Percentiles rank a stretch among this genome's conserved stretches.
These are phyloP conservation scores for Aspergillus intermedius DNA, from an alignment of 2,329 filamentous ascomycete species.

Conservation along the genomic window DNA sequence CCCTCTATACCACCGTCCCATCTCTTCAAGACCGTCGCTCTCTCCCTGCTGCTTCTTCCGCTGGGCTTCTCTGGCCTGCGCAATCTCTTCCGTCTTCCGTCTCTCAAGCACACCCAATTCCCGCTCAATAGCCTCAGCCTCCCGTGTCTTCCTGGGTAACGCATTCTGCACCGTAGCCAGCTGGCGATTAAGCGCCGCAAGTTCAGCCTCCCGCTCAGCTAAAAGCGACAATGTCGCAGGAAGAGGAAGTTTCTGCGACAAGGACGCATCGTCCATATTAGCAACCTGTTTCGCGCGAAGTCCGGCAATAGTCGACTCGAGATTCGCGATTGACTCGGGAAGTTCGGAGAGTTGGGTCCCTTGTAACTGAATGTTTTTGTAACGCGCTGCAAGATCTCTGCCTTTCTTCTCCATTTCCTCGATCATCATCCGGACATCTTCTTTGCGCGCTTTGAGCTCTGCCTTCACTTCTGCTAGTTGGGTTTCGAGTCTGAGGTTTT, in stretches of 20 bases:
- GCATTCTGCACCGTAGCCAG: slow-evolving; percentile 39
- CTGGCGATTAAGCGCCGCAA: slow-evolving; percentile 37
- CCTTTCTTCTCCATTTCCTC: slow-evolving; percentile 64
- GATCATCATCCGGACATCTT: slow-evolving; percentile 68
- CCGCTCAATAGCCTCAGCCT: slow-evolving; percentile 40
- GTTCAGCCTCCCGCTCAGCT: slow-evolving; percentile 34
- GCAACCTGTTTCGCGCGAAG: slow-evolving; percentile 53
- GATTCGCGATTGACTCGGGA: slow-evolving; percentile 46
- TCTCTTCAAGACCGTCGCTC: slow-evolving; percentile 41
- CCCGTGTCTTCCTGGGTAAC: slow-evolving; percentile 37
- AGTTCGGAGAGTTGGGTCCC: slow-evolving; percentile 46
- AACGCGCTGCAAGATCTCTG: slow-evolving; percentile 57
- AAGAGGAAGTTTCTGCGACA: slow-evolving; percentile 33
- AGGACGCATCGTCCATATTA: slow-evolving; percentile 49
- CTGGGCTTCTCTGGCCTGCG: slow-evolving; percentile 42
- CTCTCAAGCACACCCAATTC: slow-evolving; percentile 39
- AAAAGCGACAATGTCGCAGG: slow-evolving; percentile 36
- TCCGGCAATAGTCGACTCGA: slow-evolving; percentile 45
- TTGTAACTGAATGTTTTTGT: slow-evolving; percentile 50
- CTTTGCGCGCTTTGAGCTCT: slow-evolving; percentile 71
- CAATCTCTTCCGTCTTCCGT: slow-evolving; percentile 39
- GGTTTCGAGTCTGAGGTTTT: slow-evolving; percentile 72
- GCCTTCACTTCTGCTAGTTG: slow-evolving; percentile 66
- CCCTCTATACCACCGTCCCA: slow-evolving; percentile 41
- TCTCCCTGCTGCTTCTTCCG: slow-evolving; percentile 40